phyloP scores from a whole-genome alignment of 2,329 filamentous ascomycete genomes.

The Botrytis elliptica region DNA sequence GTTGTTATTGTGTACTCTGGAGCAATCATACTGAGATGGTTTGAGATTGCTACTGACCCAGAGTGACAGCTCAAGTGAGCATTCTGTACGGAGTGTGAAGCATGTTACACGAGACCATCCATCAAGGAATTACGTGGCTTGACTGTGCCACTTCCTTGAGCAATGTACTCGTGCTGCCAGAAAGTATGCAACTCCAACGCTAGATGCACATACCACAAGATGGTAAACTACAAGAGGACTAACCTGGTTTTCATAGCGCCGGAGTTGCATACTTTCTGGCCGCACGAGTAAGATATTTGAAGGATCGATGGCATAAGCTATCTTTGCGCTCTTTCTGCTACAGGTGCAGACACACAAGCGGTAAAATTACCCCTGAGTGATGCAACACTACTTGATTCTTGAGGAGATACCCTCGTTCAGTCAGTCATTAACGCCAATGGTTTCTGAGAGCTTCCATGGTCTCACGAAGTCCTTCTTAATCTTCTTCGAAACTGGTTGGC shows the following conservation, averaged over 20 bases:
- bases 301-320: not conserved
- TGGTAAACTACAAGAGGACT: too few species aligned
- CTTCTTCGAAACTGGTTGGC: not conserved
- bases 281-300: not conserved
- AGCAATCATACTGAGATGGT: not conserved
- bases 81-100: not conserved
- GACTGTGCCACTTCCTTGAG: not conserved
- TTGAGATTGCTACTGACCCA: not conserved
- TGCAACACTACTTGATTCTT: not conserved
- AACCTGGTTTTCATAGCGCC: too few species aligned
- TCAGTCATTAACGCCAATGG: not conserved
- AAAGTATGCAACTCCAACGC: too few species aligned
- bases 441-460: constrained; percentile 6
- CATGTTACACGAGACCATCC: not conserved
- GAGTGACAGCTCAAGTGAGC: constrained; percentile 9
- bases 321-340: not conserved
- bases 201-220: too few species aligned
- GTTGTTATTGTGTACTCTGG: not conserved
- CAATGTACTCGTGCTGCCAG: too few species aligned
- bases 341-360: not conserved
- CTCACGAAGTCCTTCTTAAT: not conserved
- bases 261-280: too few species aligned
- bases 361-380: not conserved
- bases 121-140: not conserved
- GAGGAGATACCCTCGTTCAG: not conserved